Percentiles rank a stretch among this genome's conserved stretches.
Evolutionary conservation across 2,329 filamentous ascomycete species (phyloP).

Genomic region (Aspergillus brasiliensis): DNA sequence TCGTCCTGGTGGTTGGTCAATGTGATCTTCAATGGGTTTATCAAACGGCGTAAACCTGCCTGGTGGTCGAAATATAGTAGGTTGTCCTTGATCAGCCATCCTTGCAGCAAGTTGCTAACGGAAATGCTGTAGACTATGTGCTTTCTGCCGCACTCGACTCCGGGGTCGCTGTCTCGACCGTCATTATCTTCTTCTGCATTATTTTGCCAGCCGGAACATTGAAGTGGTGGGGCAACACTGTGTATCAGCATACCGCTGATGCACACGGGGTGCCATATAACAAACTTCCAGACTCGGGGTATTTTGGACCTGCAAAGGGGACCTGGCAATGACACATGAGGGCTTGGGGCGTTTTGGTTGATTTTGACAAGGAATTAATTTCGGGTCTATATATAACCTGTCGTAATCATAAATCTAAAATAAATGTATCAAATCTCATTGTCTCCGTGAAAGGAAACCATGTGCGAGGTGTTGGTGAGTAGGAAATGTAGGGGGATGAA

Average conservation of each 20-base stretch:
- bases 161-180: conserved; percentile 45
- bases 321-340: conserved; percentile 25
- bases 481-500: no score
- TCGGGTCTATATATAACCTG: no score
- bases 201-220: conserved; percentile 43
- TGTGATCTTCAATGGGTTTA: conserved; percentile 49
- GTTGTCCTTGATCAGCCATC: conserved; percentile 7
- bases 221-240: conserved; percentile 48
- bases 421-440: no score
- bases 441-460: no score
- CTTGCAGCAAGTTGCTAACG: no score
- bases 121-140: conserved; percentile 39
- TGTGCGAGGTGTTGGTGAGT: no score
- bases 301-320: conserved; percentile 33
- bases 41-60: conserved; percentile 47
- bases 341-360: not conserved
- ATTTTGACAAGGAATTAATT: no score
- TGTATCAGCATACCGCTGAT: conserved; percentile 44
- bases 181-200: conserved; percentile 50
- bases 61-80: conserved; percentile 54
- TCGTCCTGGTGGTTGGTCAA: conserved; percentile 64
- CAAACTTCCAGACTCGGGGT: conserved; percentile 27
- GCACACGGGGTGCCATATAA: conserved; percentile 41
- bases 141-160: conserved; percentile 48
- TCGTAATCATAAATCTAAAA: no score